Evolutionary conservation across 768 basidiomycete species (phyloP), one percentile per base, ranked within the genome.

Genomic region (Cantharellus cinnabarinus): DNA sequence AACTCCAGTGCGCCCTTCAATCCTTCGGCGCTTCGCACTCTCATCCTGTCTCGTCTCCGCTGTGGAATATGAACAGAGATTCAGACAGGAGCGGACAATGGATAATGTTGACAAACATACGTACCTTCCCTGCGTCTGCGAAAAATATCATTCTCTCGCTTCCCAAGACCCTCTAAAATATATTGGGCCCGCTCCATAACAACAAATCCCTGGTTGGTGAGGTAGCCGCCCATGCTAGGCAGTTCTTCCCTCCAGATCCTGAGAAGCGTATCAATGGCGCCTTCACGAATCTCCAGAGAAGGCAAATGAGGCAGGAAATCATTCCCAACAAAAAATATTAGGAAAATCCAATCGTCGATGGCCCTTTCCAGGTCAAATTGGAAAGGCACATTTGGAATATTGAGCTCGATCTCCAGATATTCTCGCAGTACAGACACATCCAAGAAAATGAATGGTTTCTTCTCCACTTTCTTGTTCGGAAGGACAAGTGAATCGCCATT

Each of bases 281-380:
- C 95, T 75, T 99, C 94, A 66, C 95, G 81, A 69, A 99, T 99
- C 76, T 99, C 95, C 76, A 99, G 80, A 61, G 86, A 89, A 35
- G 95, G 95, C 60, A 99, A 77, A 74, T 99, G 95, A 29, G 95
- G 95, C 66, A 99, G 77, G 78, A 99, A 93, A 75, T 97, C 90
- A 74, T 99, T 99, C 65, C 95, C 95, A 69, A 99, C 95, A 72
- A 99, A 97, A 81, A 99, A 99, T 65, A 98, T 98, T 67, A 99
- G 80, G 67, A 99, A 81, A 65, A 99, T 89, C 95, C 95, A 99
- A 71, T 99, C 95, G 78, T 99, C 95, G 71, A 99, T 87, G 42
- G 95, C 91, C 71, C 85, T 83, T 71, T 99, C 95, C 70, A 97
- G 76, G 66, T 86, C 81, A 78, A 94, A 97, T 40, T 83, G 81